Conservation (phyloP, 108 stramenopile genomes). For the Phaeodactylum tricornutum region DNA sequence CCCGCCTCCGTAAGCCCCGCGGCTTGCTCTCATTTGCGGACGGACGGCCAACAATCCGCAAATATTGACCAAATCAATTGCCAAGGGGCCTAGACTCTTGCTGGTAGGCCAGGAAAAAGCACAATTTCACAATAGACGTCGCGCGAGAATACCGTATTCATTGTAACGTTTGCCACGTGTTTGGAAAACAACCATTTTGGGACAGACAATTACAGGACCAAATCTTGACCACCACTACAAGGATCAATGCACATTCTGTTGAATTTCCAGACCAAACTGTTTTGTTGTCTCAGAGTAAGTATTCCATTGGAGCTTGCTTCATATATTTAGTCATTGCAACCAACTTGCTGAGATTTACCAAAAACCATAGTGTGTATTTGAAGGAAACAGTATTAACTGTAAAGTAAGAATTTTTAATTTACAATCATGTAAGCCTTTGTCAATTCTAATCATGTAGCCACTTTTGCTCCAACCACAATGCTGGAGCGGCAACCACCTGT, state of each 20-base stretch:
- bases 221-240: conserved; percentile 76
- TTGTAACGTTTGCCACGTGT: too few species aligned
- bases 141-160: too few species aligned
- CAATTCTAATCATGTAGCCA: too few species aligned
- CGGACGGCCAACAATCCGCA: conserved; percentile 84
- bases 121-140: too few species aligned
- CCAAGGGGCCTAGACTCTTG: conserved; percentile 14
- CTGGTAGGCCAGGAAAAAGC: too few species aligned
- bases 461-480: too few species aligned
- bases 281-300: conserved; percentile 87
- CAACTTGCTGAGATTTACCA: conserved; percentile 82
- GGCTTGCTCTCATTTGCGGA: conserved; percentile 70
- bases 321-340: conserved; percentile 83
- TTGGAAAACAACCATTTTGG: conserved; percentile 93
- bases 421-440: too few species aligned
- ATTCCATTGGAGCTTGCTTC: conserved; percentile 87
- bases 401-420: too few species aligned
- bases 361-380: conserved; percentile 49
- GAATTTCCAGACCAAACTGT: conserved; percentile 74
- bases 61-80: conserved; percentile 73
- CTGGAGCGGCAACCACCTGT: too few species aligned
- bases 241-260: conserved; percentile 89
- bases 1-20: conserved; percentile 55
- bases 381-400: too few species aligned
- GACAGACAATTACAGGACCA: conserved; percentile 95